A percentile compares a stretch with the other conserved stretches of the same genome.
Conservation (phyloP, 2,329 filamentous ascomycete genomes). For the Sordariomycetes sp. region DNA sequence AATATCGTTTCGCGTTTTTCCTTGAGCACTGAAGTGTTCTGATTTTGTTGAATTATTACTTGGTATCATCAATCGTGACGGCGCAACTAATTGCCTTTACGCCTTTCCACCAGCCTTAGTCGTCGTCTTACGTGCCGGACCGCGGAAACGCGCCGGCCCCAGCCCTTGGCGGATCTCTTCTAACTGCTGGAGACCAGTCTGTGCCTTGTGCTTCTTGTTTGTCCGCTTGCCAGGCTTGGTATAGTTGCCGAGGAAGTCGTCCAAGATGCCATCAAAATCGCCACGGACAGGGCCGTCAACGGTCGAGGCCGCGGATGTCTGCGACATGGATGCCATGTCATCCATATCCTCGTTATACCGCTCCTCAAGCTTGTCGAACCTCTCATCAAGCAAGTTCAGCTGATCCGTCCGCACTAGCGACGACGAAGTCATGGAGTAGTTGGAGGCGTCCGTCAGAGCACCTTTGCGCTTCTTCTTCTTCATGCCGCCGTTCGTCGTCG, state of each 20-base stretch:
- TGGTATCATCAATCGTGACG: no score
- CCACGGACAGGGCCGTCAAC: conserved; percentile 58
- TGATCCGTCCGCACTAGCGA: conserved; percentile 82
- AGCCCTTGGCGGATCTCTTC: conserved; percentile 79
- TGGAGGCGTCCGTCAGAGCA: conserved; percentile 77
- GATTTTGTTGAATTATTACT: no score
- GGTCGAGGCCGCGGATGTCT: conserved; percentile 54
- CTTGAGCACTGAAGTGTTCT: no score
- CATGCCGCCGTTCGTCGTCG: conserved; percentile 69
- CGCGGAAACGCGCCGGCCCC: conserved; percentile 60
- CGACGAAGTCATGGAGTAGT: conserved; percentile 87
- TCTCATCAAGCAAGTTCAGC: conserved; percentile 72
- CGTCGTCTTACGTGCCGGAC: no score
- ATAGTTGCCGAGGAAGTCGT: conserved; percentile 78
- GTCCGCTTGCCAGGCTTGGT: conserved; percentile 63
- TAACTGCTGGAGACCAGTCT: conserved; percentile 76
- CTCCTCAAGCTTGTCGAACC: conserved; percentile 88
- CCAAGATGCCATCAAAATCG: conserved; percentile 86
- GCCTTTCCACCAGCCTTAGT: no score
- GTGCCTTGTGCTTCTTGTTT: conserved; percentile 72
- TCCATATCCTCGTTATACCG: conserved; percentile 49
- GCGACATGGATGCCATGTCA: conserved; percentile 48
- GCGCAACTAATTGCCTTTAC: no score
- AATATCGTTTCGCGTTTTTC: no score
- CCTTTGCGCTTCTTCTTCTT: conserved; percentile 92